phyloP scores from a whole-genome alignment of 306 rosid species.

The Vigna unguiculata region DNA sequence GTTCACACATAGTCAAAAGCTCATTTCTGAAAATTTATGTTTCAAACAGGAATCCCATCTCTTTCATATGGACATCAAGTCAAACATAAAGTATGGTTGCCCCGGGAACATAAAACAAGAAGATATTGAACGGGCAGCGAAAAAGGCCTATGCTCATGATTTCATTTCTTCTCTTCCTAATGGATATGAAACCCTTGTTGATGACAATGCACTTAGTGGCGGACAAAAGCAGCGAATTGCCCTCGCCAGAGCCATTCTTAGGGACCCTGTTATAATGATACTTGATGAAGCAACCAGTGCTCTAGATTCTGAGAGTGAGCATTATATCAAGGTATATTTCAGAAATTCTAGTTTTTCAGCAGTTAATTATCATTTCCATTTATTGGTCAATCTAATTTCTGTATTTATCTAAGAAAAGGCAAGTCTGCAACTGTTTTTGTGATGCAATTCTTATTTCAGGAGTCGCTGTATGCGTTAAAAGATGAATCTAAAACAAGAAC shows the following conservation, averaged over 20 bases:
- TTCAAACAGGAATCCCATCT: slow-evolving; percentile 77
- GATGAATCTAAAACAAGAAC: slow-evolving; percentile 64
- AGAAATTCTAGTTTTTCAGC: slow-evolving; percentile 12
- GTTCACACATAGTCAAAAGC: background rate
- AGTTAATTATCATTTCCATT: slow-evolving; percentile 15
- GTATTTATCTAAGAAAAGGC: background rate
- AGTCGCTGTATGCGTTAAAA: slow-evolving; percentile 69
- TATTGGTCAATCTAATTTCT: slow-evolving; percentile 19
- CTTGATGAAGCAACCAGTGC: slow-evolving; percentile 96
- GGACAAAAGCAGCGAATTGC: slow-evolving; percentile 96
- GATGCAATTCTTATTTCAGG: slow-evolving; percentile 56
- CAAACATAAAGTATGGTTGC: slow-evolving; percentile 88
- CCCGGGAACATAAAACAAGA: slow-evolving; percentile 43
- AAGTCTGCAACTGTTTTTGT: slow-evolving; percentile 30
- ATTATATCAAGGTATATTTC: slow-evolving; percentile 70
- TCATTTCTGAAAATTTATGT: slow-evolving; percentile 9
- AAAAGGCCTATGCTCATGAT: slow-evolving; percentile 84
- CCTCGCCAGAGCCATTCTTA: slow-evolving; percentile 85
- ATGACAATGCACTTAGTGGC: slow-evolving; percentile 83
- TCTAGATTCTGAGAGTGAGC: slow-evolving; percentile 87
- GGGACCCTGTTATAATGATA: slow-evolving; percentile 85
- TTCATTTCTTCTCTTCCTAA: slow-evolving; percentile 77
- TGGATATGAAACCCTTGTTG: slow-evolving; percentile 84
- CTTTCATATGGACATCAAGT: slow-evolving; percentile 78
- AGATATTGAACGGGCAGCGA: slow-evolving; percentile 83